Conservation (phyloP, 2,329 filamentous ascomycete species). For the Hypoxylon sp. region DNA sequence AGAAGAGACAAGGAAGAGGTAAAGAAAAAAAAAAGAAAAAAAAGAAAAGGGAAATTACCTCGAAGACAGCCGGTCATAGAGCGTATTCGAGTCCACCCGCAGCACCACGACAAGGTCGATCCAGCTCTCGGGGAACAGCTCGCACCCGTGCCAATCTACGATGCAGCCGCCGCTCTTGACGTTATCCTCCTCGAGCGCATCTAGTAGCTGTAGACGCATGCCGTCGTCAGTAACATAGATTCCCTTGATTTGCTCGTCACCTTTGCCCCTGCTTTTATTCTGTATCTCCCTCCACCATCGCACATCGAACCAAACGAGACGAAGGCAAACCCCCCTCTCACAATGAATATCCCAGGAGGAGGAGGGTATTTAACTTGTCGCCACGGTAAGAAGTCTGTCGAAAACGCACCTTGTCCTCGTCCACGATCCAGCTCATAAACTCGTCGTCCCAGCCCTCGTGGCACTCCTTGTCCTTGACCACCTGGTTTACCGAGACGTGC, state of each 20-base stretch:
- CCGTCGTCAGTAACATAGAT: conserved; percentile 29
- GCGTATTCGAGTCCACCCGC: conserved; percentile 77
- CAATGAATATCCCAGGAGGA: no score
- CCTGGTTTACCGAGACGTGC: conserved; percentile 87
- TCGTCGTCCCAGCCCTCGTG: conserved; percentile 90
- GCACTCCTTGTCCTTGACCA: conserved; percentile 88
- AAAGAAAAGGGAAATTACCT: conserved; percentile 58
- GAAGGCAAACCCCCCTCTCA: background rate
- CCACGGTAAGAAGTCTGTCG: background rate
- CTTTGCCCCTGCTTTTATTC: background rate
- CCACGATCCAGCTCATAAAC: conserved; percentile 87
- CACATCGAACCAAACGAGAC: background rate
- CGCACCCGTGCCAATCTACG: conserved; percentile 98
- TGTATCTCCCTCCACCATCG: background rate
- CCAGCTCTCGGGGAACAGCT: conserved; percentile 91
- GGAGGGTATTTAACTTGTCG: no score
- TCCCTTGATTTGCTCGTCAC: conserved; percentile 18
- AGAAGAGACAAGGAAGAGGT: background rate
- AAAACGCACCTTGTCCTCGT: conserved; percentile 84
- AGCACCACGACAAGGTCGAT: conserved; percentile 95
- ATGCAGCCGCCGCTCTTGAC: conserved; percentile 81
- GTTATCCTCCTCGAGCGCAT: conserved; percentile 81
- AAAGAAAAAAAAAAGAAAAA: background rate
- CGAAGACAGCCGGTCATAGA: conserved; percentile 83
- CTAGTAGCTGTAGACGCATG: conserved; percentile 74